A percentile compares a stretch with the other conserved stretches of the same genome.
Conservation (phyloP, 2,329 filamentous ascomycete species). For the Hymenoscyphus occultus region DNA sequence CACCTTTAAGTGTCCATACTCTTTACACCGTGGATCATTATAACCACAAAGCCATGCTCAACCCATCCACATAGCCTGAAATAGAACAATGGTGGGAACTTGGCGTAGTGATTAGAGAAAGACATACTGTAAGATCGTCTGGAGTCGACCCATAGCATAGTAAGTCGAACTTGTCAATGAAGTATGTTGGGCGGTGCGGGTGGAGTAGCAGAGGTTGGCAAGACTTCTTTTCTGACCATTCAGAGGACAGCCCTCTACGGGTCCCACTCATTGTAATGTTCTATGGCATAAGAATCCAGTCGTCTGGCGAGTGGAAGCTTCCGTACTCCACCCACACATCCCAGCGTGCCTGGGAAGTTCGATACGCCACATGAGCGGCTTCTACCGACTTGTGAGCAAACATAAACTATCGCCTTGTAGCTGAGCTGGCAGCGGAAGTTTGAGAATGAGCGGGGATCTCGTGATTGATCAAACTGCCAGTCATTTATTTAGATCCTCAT, state of each 20-base stretch:
- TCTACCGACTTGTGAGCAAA: neutral
- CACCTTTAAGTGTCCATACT: no score
- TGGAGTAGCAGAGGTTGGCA: no score
- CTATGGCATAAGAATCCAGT: no score
- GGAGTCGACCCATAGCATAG: neutral
- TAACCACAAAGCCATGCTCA: neutral
- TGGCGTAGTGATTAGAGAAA: neutral
- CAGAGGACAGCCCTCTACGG: no score
- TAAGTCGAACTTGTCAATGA: no score
- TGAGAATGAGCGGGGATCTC: neutral
- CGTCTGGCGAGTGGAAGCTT: no score
- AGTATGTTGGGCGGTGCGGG: no score
- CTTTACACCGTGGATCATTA: no score
- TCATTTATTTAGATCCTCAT: slow-evolving; percentile 3
- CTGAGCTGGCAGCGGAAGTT: slow-evolving; percentile 22
- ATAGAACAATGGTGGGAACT: neutral
- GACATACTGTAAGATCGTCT: neutral
- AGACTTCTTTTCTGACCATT: no score
- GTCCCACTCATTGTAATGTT: no score
- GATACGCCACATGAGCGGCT: neutral
- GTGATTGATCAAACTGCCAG: slow-evolving; percentile 12
- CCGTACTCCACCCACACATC: no score
- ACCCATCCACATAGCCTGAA: neutral
- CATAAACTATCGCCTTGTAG: neutral
- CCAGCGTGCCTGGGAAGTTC: no score